These are phyloP conservation scores for Cercospora sp. DNA, from an alignment of 2,329 filamentous ascomycete species.

Conservation along the genomic window DNA sequence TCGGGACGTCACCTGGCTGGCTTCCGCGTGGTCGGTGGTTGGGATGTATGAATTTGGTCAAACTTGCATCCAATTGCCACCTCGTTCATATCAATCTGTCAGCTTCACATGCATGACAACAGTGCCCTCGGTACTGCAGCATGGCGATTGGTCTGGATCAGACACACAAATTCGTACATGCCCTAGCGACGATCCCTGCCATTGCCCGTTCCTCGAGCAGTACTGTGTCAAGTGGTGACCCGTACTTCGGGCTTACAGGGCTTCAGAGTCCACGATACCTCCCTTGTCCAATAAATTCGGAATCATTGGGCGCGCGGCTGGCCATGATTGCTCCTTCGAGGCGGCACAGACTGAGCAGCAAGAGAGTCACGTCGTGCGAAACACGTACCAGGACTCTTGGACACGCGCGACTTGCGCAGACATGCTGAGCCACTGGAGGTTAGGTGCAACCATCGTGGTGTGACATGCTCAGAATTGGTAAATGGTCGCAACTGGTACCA, in stretches of 20 bases:
- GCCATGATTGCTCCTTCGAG: neutral
- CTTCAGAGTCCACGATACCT: neutral
- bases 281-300: neutral
- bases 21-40: neutral
- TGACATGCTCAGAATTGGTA: neutral
- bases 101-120: constrained; percentile 1
- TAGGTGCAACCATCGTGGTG: constrained; percentile 3
- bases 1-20: neutral
- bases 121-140: neutral
- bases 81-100: neutral
- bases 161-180: neutral
- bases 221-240: neutral
- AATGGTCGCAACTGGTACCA: too few species aligned
- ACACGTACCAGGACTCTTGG: neutral
- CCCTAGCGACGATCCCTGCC: neutral
- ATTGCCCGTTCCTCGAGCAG: neutral
- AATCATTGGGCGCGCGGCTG: neutral
- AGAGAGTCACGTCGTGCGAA: neutral
- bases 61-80: neutral
- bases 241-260: neutral
- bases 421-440: neutral
- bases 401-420: neutral
- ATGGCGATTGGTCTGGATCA: neutral
- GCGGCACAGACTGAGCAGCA: neutral
- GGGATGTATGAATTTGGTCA: neutral